phyloP scores from a whole-genome alignment of 2,329 filamentous ascomycete genomes.

The Fusarium miscanthi region DNA sequence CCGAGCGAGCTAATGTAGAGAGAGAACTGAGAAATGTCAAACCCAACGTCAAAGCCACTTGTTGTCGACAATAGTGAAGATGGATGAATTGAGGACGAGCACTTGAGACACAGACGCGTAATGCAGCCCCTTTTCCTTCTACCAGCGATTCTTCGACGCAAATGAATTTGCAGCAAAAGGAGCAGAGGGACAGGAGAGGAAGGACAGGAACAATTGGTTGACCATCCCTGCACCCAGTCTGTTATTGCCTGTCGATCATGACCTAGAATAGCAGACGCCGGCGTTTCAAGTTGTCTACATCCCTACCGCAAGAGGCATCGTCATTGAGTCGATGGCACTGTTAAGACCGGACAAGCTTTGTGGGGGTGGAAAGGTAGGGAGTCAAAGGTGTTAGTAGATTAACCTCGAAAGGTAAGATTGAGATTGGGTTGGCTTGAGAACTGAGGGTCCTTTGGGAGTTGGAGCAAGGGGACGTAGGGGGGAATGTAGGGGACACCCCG shows the following conservation, averaged over 20 bases:
- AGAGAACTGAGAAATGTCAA: background rate
- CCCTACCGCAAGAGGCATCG: slow-evolving; percentile 45
- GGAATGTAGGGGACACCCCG: background rate
- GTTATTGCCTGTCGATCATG: slow-evolving; percentile 42
- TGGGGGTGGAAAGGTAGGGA: slow-evolving; percentile 38
- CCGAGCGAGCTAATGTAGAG: slow-evolving; percentile 7
- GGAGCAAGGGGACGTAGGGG: background rate
- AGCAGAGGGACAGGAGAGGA: background rate
- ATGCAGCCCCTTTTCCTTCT: slow-evolving; percentile 19
- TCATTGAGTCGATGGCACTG: slow-evolving; percentile 44
- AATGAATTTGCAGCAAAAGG: background rate
- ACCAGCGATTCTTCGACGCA: background rate
- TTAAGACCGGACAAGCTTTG: slow-evolving; percentile 55
- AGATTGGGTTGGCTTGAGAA: slow-evolving; percentile 25
- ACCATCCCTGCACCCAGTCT: slow-evolving; percentile 6
- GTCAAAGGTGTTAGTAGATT: slow-evolving; percentile 29
- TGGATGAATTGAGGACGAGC: background rate
- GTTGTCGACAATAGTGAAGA: slow-evolving; percentile 4
- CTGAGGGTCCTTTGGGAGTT: slow-evolving; percentile 14
- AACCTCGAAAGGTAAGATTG: slow-evolving; percentile 26
- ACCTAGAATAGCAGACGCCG: slow-evolving; percentile 42
- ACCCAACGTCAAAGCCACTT: background rate
- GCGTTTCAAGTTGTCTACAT: slow-evolving; percentile 51
- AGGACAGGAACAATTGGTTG: slow-evolving; percentile 13
- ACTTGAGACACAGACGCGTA: slow-evolving; percentile 28